Evolutionary conservation across 2,329 filamentous ascomycete species (phyloP), one percentile per base, ranked within the genome.

Genomic region (Claviceps quebecensis): DNA sequence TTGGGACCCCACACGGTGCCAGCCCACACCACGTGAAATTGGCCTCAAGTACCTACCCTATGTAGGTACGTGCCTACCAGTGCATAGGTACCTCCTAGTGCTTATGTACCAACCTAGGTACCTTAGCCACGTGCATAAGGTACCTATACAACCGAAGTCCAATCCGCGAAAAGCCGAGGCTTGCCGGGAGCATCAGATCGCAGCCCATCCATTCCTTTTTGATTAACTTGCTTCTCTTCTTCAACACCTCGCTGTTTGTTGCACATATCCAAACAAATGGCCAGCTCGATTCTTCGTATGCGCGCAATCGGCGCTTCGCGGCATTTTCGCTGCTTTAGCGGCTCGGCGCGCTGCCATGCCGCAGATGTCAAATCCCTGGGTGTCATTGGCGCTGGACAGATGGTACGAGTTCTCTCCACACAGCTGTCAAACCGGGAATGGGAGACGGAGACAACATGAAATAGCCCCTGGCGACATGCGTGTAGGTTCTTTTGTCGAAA

Each of bases 351-450:
- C 45, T 74, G 76, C 44, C 64, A 72, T 60, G 80, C 80, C 54
- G 80, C 83, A 52, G 81, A 90, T 63, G 83, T 98, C 55, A 94
- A 90, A 72, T 84, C 80, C 58, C 72, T 98, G 43, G 93, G 91
- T 63, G 91, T 98, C 48, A 77, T 98, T 63, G 93, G 93, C 58
- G 90, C 91, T 50, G 93, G 93, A 29, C 93, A 97, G 67, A 96
- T 97, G 90, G 90, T 95, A 69, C 63, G 52, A 49, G 36, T 45
- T 37, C 26, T 46, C 75, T 65, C 55, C 40, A 50, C 45, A 34
- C 29, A 40, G 17, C 36, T 49, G 45, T 47, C 51, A 56, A 7
- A 45, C 8, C 43, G 43, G 50, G 54, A 50, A 39, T 8, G 5
- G n/a, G 17, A 22, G 13, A 22, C 6, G 11, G 29, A 44, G 45